A percentile compares a stretch with the other conserved stretches of the same genome.
These are phyloP conservation scores for Metschnikowia kofuensis DNA, from an alignment of 805 yeast genomes.

Conservation along the genomic window DNA sequence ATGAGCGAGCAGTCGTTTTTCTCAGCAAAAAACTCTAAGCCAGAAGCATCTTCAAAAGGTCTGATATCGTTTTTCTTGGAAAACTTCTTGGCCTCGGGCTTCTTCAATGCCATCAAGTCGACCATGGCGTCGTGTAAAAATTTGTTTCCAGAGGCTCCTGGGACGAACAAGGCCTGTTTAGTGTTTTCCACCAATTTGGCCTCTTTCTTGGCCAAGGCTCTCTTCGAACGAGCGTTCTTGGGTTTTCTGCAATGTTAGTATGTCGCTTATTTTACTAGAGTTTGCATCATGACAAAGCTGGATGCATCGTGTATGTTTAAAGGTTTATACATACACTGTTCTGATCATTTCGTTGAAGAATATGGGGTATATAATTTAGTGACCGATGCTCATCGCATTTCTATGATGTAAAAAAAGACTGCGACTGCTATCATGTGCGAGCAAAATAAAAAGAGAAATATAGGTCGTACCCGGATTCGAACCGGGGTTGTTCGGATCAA, in stretches of 20 bases:
- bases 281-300: too few species aligned
- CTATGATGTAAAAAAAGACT: slow-evolving; percentile 1
- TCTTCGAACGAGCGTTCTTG: slow-evolving; percentile 90
- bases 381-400: slow-evolving; percentile 16
- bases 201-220: slow-evolving; percentile 87
- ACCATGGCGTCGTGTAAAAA: slow-evolving; percentile 83
- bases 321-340: slow-evolving; percentile 30
- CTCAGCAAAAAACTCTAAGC: slow-evolving; percentile 88
- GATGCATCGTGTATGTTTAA: too few species aligned
- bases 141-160: slow-evolving; percentile 80
- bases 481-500: slow-evolving; percentile 82
- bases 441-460: slow-evolving; percentile 12
- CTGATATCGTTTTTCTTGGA: slow-evolving; percentile 82
- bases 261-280: too few species aligned
- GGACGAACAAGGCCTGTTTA: slow-evolving; percentile 86
- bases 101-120: slow-evolving; percentile 85
- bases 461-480: slow-evolving; percentile 83
- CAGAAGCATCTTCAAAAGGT: slow-evolving; percentile 88
- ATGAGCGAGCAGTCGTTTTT: slow-evolving; percentile 88
- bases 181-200: slow-evolving; percentile 87
- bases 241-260: slow-evolving; percentile 59
- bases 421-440: background rate
- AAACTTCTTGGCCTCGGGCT: slow-evolving; percentile 86
- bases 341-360: slow-evolving; percentile 29
- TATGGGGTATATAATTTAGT: background rate